Evolutionary conservation across 352 stramenopile genomes (phyloP).

Genomic region (Pythium volutum): DNA sequence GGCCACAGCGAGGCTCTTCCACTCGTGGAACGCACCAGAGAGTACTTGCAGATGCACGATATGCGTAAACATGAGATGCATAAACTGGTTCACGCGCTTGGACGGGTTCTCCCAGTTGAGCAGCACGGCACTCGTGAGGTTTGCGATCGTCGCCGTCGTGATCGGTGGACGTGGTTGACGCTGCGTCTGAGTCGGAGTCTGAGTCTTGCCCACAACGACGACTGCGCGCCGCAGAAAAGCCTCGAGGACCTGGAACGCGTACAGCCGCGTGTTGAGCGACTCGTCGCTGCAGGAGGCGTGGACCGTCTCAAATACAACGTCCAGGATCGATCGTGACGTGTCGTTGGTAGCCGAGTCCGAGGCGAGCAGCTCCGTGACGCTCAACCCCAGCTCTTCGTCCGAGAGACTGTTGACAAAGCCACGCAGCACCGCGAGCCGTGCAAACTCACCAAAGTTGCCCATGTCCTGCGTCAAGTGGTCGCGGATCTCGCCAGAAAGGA

Average conservation of each 20-base stretch:
- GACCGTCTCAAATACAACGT: slow-evolving; percentile 53
- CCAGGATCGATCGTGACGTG: slow-evolving; percentile 25
- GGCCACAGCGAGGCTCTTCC: slow-evolving; percentile 43
- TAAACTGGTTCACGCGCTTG: slow-evolving; percentile 87
- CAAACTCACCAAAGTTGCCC: slow-evolving; percentile 42
- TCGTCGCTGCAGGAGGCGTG: slow-evolving; percentile 55
- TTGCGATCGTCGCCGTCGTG: slow-evolving; percentile 32
- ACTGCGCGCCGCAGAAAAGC: slow-evolving; percentile 67
- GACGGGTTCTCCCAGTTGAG: slow-evolving; percentile 85
- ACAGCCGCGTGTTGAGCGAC: slow-evolving; percentile 65
- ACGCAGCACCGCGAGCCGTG: slow-evolving; percentile 63
- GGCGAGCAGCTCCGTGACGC: neutral
- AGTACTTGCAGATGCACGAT: slow-evolving; percentile 64
- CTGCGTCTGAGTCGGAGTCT: neutral
- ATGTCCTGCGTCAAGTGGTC: slow-evolving; percentile 40
- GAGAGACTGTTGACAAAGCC: slow-evolving; percentile 64
- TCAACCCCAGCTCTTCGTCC: slow-evolving; percentile 41
- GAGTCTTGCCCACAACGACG: slow-evolving; percentile 24
- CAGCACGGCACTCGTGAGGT: slow-evolving; percentile 53
- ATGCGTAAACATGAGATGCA: slow-evolving; percentile 75
- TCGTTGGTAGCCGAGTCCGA: neutral
- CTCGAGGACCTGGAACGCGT: slow-evolving; percentile 81
- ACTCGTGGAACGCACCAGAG: slow-evolving; percentile 35
- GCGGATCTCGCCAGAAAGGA: slow-evolving; percentile 8
- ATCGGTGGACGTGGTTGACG: neutral